Percentiles rank a stretch among this genome's conserved stretches.
Conservation (phyloP, 768 basidiomycete genomes). For the Phylloporus rhodoxanthus region DNA sequence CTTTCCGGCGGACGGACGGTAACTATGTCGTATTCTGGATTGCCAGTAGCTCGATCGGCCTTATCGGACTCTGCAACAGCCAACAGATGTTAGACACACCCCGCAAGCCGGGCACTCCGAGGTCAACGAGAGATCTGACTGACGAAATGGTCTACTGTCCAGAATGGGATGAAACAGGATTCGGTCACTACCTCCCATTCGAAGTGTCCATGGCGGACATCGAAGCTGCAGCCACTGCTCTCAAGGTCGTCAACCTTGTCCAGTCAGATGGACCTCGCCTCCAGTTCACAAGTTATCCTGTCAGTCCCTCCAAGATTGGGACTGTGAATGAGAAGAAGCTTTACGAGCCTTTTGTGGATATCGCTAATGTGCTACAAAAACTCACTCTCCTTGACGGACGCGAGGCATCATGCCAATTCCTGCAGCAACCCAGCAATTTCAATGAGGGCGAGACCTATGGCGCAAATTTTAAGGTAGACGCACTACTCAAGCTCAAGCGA, state of each 20-base stretch:
- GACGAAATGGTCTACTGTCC: neutral
- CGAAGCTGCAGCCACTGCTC: neutral
- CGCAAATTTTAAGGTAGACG: neutral
- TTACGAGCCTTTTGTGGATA: neutral
- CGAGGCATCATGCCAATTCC: neutral
- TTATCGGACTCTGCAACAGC: neutral
- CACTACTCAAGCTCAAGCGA: neutral
- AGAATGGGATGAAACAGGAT: neutral
- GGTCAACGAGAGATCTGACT: neutral
- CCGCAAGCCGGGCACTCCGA: neutral
- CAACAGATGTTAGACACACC: neutral
- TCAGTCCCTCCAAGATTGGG: neutral
- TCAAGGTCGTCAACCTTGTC: neutral
- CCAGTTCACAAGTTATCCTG: neutral
- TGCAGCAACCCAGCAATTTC: neutral
- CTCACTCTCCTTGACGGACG: neutral
- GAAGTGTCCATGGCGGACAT: neutral
- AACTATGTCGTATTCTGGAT: neutral
- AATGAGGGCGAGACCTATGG: neutral
- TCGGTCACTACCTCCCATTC: neutral
- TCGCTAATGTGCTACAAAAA: neutral
- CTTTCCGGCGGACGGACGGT: neutral
- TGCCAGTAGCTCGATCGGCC: neutral
- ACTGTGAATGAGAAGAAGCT: neutral
- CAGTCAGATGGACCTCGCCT: neutral